Conservation (phyloP, 768 basidiomycete genomes). For the Boletus subcaerulescens region DNA sequence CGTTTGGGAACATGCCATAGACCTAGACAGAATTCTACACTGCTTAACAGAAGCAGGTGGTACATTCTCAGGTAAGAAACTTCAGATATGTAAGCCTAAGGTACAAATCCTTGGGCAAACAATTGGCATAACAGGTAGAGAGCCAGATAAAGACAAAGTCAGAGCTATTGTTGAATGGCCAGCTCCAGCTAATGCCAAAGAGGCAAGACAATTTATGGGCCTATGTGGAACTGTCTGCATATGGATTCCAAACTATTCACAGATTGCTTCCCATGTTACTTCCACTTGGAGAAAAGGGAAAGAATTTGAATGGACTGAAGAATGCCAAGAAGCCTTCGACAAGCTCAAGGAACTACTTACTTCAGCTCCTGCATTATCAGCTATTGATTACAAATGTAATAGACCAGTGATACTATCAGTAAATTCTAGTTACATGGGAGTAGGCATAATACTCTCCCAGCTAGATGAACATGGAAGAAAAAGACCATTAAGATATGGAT, state of each 20-base stretch:
- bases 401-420: neutral
- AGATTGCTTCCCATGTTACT: neutral
- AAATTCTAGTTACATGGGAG: neutral
- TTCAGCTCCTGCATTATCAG: neutral
- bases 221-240: neutral
- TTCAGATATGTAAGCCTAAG: neutral
- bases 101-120: neutral
- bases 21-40: neutral
- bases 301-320: neutral
- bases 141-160: neutral
- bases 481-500: neutral
- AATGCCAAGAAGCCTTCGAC: neutral
- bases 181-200: neutral
- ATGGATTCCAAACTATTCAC: neutral
- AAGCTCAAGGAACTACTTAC: neutral
- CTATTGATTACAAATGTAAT: neutral
- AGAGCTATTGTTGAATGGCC: neutral
- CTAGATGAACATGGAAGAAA: neutral
- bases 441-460: neutral
- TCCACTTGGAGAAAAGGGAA: neutral
- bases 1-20: neutral
- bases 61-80: neutral
- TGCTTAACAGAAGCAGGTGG: neutral
- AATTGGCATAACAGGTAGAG: neutral
- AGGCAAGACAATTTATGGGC: neutral